phyloP scores from a whole-genome alignment of 1,139 yeast species.

The Zhuliangozyma blackwelliae region DNA sequence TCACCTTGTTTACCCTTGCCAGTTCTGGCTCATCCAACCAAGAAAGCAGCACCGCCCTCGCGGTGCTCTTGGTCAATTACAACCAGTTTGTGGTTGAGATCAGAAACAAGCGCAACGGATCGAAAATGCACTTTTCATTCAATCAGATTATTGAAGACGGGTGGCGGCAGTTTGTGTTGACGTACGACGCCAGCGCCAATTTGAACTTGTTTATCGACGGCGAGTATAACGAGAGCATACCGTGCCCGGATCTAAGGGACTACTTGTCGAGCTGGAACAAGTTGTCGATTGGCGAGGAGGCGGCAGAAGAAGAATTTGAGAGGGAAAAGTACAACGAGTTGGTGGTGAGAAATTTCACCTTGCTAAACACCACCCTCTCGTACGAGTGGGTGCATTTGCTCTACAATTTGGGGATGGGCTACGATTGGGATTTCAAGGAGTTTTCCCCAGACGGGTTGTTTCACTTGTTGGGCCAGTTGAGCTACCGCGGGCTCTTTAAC shows the following conservation, averaged over 20 bases:
- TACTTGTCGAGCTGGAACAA: slow-evolving; percentile 34
- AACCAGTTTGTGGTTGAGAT: slow-evolving; percentile 33
- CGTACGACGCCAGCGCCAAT: slow-evolving; percentile 35
- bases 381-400: slow-evolving; percentile 38
- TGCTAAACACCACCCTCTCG: slow-evolving; percentile 25
- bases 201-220: slow-evolving; percentile 39
- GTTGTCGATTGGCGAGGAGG: slow-evolving; percentile 30
- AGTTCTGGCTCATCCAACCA: slow-evolving; percentile 19
- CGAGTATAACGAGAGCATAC: slow-evolving; percentile 42
- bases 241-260: slow-evolving; percentile 34
- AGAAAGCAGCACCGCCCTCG: slow-evolving; percentile 16
- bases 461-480: slow-evolving; percentile 29
- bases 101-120: slow-evolving; percentile 18
- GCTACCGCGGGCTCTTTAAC: slow-evolving; percentile 22
- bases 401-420: slow-evolving; percentile 35
- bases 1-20: slow-evolving; percentile 25
- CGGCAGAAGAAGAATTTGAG: slow-evolving; percentile 1
- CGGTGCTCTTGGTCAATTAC: slow-evolving; percentile 25
- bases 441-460: slow-evolving; percentile 26
- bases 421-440: slow-evolving; percentile 33
- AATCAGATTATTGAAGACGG: slow-evolving; percentile 31
- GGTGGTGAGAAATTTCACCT: slow-evolving; percentile 27
- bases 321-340: slow-evolving; percentile 21
- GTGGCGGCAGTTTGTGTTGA: slow-evolving; percentile 31
- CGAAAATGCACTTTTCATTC: slow-evolving; percentile 31